phyloP scores from a whole-genome alignment of 306 rosid species.

The Geum urbanum region DNA sequence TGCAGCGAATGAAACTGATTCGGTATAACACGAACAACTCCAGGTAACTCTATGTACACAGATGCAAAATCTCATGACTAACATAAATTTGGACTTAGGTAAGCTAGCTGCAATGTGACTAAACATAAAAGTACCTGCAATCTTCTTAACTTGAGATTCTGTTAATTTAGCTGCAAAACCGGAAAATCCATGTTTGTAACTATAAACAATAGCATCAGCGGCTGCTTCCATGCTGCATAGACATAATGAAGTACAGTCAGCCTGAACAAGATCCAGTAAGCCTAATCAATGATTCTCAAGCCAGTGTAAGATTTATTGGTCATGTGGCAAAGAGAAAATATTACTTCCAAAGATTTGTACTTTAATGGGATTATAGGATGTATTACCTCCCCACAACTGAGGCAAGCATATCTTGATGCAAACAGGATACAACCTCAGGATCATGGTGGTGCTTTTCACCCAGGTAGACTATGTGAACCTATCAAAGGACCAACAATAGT shows the following conservation, averaged over 20 bases:
- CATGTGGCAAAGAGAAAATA: not conserved
- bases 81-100: not conserved
- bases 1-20: slow-evolving; percentile 4
- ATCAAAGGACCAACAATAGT: not conserved
- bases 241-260: not conserved
- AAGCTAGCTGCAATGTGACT: not conserved
- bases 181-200: slow-evolving; percentile 38
- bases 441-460: slow-evolving; percentile 31
- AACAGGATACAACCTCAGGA: slow-evolving; percentile 26
- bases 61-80: not conserved
- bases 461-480: slow-evolving; percentile 45
- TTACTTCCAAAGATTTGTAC: not conserved
- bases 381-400: slow-evolving; percentile 37
- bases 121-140: slow-evolving; percentile 20
- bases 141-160: slow-evolving; percentile 27
- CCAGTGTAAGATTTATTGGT: not conserved
- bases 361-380: not conserved
- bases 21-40: not conserved
- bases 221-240: slow-evolving; percentile 28
- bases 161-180: slow-evolving; percentile 44
- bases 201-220: slow-evolving; percentile 32
- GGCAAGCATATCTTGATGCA: slow-evolving; percentile 36
- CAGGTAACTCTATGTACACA: not conserved
- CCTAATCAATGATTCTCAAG: not conserved
- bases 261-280: not conserved